Evolutionary conservation across 2,329 filamentous ascomycete genomes (phyloP).

Genomic region (Colletotrichum sublineola): DNA sequence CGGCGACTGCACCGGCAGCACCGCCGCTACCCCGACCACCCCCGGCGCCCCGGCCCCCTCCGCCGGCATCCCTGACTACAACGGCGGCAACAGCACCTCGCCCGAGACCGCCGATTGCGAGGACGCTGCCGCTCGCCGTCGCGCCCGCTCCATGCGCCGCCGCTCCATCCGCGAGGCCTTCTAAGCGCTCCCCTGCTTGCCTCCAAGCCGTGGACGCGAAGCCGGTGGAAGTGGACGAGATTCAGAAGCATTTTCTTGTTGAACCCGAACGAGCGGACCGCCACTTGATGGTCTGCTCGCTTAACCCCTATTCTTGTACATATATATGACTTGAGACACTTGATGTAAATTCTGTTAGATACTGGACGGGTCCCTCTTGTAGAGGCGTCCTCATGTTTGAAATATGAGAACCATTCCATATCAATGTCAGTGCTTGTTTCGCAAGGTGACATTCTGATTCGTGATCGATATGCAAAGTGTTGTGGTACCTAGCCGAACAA

Average conservation of each 20-base stretch:
- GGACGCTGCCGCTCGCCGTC: conserved; percentile 34
- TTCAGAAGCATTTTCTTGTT: not conserved
- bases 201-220: not conserved
- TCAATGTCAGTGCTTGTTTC: not conserved
- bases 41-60: conserved; percentile 35
- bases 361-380: conserved; percentile 20
- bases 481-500: not conserved
- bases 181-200: not conserved
- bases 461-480: not conserved
- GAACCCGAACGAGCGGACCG: not conserved
- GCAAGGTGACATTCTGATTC: not conserved
- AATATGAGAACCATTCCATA: conserved; percentile 30
- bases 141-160: conserved; percentile 37
- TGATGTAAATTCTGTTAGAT: conserved; percentile 37
- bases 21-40: conserved; percentile 28
- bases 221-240: conserved; percentile 1
- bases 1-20: conserved; percentile 52
- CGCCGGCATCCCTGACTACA: conserved; percentile 38
- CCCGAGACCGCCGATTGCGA: conserved; percentile 21
- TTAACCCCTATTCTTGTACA: conserved; percentile 31
- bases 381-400: conserved; percentile 32
- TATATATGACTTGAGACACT: conserved; percentile 39
- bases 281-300: not conserved
- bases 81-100: conserved; percentile 36
- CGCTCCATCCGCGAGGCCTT: conserved; percentile 21